Evolutionary conservation across 352 stramenopile species (phyloP).

Genomic region (Globisporangium spinosum): DNA sequence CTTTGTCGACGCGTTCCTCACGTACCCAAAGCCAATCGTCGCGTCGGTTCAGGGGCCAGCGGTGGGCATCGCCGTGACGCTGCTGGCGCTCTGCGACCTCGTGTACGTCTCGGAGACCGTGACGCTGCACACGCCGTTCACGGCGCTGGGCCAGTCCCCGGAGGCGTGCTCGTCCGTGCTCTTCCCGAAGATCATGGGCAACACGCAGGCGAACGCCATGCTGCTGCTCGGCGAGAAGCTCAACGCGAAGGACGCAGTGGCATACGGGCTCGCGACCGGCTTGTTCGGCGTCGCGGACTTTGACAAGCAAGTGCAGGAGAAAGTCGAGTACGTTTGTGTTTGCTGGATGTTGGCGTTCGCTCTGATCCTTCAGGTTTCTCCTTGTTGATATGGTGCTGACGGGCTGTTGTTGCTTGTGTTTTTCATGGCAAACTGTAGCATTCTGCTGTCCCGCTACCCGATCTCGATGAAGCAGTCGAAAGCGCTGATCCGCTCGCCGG

Average conservation of each 20-base stretch:
- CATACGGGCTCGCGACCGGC: slow-evolving; percentile 44
- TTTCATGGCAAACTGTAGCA: slow-evolving; percentile 14
- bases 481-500: slow-evolving; percentile 47
- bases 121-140: slow-evolving; percentile 92
- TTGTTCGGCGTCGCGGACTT: slow-evolving; percentile 63
- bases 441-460: slow-evolving; percentile 62
- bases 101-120: slow-evolving; percentile 85
- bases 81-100: slow-evolving; percentile 87
- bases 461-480: slow-evolving; percentile 65
- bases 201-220: slow-evolving; percentile 77
- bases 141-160: slow-evolving; percentile 82
- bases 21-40: slow-evolving; percentile 89
- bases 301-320: slow-evolving; percentile 42
- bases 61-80: slow-evolving; percentile 87
- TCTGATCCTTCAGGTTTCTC: background rate
- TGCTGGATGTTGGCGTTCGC: background rate
- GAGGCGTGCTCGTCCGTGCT: slow-evolving; percentile 89
- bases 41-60: slow-evolving; percentile 88
- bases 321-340: slow-evolving; percentile 51
- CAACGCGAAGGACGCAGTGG: slow-evolving; percentile 48
- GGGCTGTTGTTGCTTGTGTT: background rate
- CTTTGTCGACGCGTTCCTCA: slow-evolving; percentile 76
- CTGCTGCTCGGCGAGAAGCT: slow-evolving; percentile 87
- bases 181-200: slow-evolving; percentile 84
- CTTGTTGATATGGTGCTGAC: background rate